Base-by-base conservation (phyloP, 2,329 filamentous ascomycete genomes). In the Cryphonectria parasitica region DNA sequence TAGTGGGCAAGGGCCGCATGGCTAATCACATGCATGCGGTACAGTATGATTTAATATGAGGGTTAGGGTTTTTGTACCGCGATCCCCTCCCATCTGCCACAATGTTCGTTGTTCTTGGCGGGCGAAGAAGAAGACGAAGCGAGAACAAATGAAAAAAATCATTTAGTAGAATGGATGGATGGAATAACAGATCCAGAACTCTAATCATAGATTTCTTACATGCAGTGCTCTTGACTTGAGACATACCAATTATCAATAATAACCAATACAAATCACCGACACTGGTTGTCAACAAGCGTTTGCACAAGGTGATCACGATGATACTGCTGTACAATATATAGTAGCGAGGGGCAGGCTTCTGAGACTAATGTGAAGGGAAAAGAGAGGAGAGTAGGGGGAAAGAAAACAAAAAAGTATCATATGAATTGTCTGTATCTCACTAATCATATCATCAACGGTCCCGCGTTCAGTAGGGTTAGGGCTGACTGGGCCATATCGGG, bases 391-490 rank as follows among this genome's bases (percentile, higher is more conserved):
- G 5, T 7, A 5, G 17, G 8, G 17, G 1, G 17, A 31, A 31
- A 28, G 15, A 15, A 56, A 3, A 28, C 6, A 13, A 28, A 54
- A 28, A 25, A 10, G 22, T 11, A n/a, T n/a, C 45, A 11, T 22
- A 7, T 3, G 25, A 62, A n/a, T 4, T 39, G 58, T 17, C 19
- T 22, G 13, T 6, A 19, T 60, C 56, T 28, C 25, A n/a, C 8
- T 5, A 13, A 17, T 43, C 3, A n/a, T 4, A 41, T 25, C n/a
- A n/a, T n/a, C n/a, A n/a, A n/a, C n/a, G n/a, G 2, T 49, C 19
- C 11, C 39, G 54, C 31, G 22, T 39, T 17, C 49, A 28, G 15
- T 19, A 41, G 60, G 43, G 61, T 43, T 69, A 65, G 60, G 65
- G 60, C 17, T n/a, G 6, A 15, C 25, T 19, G 25, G 19, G n/a